Evolutionary conservation across 257 asterid genomes (phyloP).

Genomic region (Verbena officinalis): DNA sequence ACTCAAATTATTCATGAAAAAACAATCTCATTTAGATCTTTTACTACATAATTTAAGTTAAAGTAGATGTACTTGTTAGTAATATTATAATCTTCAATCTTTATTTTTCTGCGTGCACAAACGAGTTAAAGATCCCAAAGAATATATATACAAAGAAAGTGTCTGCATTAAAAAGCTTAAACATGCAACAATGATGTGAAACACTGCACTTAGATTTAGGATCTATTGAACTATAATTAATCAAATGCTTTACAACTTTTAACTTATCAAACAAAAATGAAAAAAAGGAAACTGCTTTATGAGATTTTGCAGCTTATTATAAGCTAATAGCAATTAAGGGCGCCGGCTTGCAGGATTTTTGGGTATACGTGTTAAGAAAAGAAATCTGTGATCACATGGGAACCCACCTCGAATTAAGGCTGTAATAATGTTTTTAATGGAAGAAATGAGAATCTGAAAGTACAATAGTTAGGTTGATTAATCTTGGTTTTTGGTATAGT

Average conservation of each 20-base stretch:
- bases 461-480: slow-evolving; percentile 14
- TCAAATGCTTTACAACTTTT: background rate
- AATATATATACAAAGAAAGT: background rate
- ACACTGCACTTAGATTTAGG: slow-evolving; percentile 34
- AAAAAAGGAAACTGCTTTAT: too few species aligned
- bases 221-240: background rate
- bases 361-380: slow-evolving; percentile 26
- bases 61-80: background rate
- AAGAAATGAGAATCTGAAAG: background rate
- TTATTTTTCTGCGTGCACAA: background rate
- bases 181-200: slow-evolving; percentile 37
- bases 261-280: too few species aligned
- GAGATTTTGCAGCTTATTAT: background rate
- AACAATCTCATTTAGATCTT: slow-evolving; percentile 28
- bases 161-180: slow-evolving; percentile 8
- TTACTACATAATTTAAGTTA: background rate
- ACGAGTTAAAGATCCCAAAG: slow-evolving; percentile 6
- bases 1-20: slow-evolving; percentile 16
- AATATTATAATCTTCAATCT: background rate
- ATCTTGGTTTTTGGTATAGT: slow-evolving; percentile 3
- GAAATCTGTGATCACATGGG: background rate
- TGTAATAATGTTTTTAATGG: too few species aligned
- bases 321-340: background rate
- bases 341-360: background rate
- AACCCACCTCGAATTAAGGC: slow-evolving; percentile 33